Evolutionary conservation across 805 yeast species (phyloP), one percentile per base, ranked within the genome.

Genomic region (Scheffersomyces amazonensis): DNA sequence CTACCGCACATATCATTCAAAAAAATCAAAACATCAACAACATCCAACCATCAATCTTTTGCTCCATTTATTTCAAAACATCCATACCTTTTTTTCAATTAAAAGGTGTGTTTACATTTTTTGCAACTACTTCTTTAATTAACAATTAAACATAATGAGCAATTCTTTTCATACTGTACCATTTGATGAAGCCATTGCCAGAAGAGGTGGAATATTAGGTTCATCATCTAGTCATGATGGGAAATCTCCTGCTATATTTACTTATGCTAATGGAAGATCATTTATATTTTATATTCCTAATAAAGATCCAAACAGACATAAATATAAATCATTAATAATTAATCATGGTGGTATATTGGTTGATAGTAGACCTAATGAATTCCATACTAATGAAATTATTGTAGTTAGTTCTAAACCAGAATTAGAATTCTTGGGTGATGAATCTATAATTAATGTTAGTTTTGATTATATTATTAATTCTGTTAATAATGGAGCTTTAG

Each of bases 311-410:
- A 33, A 47, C 9, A 32, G 49, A 16, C 35, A 43, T 6, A 39
- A 40, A 17, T 50, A 40, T 23, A 46, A 39, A 32, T 36, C 39
- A 6, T 41, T 48, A 29, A 49, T 53, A n/a, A 42, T 40, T 9
- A 45, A 36, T n/a, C 35, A 46, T 41, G 58, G 58, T 12, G 58
- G 58, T 11, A 37, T 43, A 9, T 44, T 53, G 9, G 37, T 46
- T 17, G 53, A 50, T 34, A 29, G 20, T 13, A 39, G 40, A 8
- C 44, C 47, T 4, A 33, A 42, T 6, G 36, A 31, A 6, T 34
- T 19, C 22, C 24, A 34, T 7, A 34, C 32, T 17, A 35, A 38
- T 28, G 39, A 42, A 13, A 37, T 47, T 15, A 36, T 47, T 10
- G 23, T 33, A 11, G 34, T 48, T 12, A 45, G 49, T 31, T 35